A percentile compares a stretch with the other conserved stretches of the same genome.
Evolutionary conservation across 2,329 filamentous ascomycete species (phyloP).

Genomic region (Aspergillus fructus): DNA sequence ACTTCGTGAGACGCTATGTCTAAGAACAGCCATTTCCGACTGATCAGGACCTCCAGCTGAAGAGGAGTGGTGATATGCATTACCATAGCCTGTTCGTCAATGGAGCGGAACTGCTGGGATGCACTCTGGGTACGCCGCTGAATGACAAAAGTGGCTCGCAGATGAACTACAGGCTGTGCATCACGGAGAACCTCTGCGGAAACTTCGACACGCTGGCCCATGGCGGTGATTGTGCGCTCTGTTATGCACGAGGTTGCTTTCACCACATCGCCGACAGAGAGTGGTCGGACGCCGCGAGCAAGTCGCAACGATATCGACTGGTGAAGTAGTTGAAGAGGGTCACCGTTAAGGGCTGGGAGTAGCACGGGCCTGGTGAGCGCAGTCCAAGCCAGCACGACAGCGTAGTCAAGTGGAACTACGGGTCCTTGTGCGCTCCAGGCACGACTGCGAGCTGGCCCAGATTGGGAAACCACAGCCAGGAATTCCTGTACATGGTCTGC

Average conservation of each 20-base stretch:
- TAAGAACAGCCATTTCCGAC: slow-evolving; percentile 5
- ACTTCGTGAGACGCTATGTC: not conserved
- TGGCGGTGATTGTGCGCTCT: not conserved
- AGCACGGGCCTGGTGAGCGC: slow-evolving; percentile 1
- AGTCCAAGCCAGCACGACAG: slow-evolving; percentile 6
- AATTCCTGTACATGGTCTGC: not conserved
- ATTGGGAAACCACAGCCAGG: not conserved
- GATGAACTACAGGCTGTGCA: not conserved
- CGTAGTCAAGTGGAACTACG: slow-evolving; percentile 4
- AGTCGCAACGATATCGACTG: not conserved
- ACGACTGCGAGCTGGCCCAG: not conserved
- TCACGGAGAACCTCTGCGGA: not conserved
- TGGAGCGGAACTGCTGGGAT: not conserved
- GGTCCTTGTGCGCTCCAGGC: not conserved
- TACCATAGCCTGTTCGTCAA: not conserved
- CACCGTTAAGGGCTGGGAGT: not conserved
- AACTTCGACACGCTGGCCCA: not conserved
- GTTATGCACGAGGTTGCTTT: not conserved
- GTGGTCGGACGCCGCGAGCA: not conserved
- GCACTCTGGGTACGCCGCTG: not conserved
- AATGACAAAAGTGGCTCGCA: slow-evolving; percentile 3
- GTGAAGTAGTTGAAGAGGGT: slow-evolving; percentile 7
- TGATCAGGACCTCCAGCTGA: not conserved
- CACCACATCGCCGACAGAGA: slow-evolving; percentile 1
- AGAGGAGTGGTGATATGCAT: not conserved